phyloP scores from a whole-genome alignment of 371 early-diverging fungal genomes.

The Rhizopus stolonifer region DNA sequence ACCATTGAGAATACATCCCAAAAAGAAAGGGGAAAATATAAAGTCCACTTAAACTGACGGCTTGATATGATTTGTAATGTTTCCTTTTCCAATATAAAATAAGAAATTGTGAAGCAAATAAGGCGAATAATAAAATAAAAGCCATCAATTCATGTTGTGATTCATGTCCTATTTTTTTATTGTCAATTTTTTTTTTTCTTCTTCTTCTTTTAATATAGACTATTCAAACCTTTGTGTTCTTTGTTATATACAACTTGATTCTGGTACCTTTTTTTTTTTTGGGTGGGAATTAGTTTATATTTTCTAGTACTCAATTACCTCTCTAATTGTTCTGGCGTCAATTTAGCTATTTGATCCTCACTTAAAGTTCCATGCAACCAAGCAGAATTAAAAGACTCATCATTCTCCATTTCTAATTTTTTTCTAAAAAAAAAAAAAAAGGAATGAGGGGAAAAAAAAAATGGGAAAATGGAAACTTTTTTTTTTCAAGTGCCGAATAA shows the following conservation, averaged over 20 bases:
- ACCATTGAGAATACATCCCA: constrained; percentile 53
- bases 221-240: constrained; percentile 40
- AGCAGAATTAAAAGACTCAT: constrained; percentile 28
- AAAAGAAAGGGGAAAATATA: constrained; percentile 66
- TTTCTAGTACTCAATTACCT: no score
- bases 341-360: constrained; percentile 30
- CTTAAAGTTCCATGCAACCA: constrained; percentile 35
- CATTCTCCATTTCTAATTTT: constrained; percentile 8
- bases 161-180: constrained; percentile 59
- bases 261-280: constrained; percentile 37
- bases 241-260: constrained; percentile 36
- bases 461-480: background rate
- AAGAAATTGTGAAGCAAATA: constrained; percentile 73
- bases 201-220: no score
- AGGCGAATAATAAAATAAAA: constrained; percentile 67
- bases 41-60: constrained; percentile 70
- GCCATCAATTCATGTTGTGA: constrained; percentile 76
- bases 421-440: constrained; percentile 1
- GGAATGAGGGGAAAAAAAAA: constrained; percentile 2
- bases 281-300: no score
- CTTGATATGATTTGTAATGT: constrained; percentile 75
- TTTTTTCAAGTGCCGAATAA: no score
- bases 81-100: constrained; percentile 80
- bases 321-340: constrained; percentile 36
- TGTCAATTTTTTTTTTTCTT: background rate